Base-by-base conservation (phyloP, 371 early-diverging fungal genomes). In the Rhizomucor pusillus region DNA sequence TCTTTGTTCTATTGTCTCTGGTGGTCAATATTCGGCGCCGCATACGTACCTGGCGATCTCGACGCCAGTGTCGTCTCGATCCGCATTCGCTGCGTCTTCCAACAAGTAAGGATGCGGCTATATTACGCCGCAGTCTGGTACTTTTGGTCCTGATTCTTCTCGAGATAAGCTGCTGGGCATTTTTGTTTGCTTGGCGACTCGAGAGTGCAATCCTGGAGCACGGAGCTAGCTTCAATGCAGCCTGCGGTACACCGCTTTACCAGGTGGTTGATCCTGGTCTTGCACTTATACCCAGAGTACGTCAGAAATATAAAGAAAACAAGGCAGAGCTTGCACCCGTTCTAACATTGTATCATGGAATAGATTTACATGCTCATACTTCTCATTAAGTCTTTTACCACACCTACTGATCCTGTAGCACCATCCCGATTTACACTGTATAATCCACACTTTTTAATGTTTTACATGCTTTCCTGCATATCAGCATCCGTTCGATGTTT, bases 371-470 rank as follows among this genome's bases (percentile, higher is more conserved):
- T 80, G 49, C 56, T 77, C 2, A 57, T 74, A 13, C 62, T 84
- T 43, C 62, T 77, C 18, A 66, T 74, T 49, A 74, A 74, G 50
- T 70, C 75, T n/a, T 77, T 77, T 41, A 72, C 73, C 1, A 73
- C 76, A 18, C 68, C 79, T 0, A 23, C 71, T 16, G 73, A 79
- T 47, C 73, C 80, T 22, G 52, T 77, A 4, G 66, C 78, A 23
- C 80, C 81, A 1, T 73, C 76, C 29, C 78, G 71, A 59, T 75
- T 80, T 57, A 78, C 81, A 3, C 61, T 80, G 14, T 77, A 77
- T 56, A 79, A 72, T 19, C 69, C 76, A 2, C 79, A 84, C 49
- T 75, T 80, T 22, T 54, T 79, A 24, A 19, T 58, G 0, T 80
- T 84, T 44, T 84, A 80, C 46, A 59, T 76, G 18, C 44, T 80